Evolutionary conservation across 208 protist species (phyloP), one percentile per base, ranked within the genome.

Genomic region (Leishmania tarentolae): DNA sequence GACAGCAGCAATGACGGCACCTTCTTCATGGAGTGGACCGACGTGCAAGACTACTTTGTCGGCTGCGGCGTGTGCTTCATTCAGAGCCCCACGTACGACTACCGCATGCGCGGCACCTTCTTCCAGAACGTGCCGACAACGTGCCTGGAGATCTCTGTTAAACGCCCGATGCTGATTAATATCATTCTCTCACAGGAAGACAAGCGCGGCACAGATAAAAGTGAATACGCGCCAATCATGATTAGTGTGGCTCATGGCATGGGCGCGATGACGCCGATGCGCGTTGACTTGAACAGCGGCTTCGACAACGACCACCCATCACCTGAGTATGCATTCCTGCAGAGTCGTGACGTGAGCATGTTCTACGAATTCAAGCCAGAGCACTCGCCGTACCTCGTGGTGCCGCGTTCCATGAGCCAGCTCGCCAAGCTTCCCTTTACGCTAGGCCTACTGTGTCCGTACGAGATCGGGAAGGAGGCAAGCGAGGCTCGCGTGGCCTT

Each of bases 1-100:
- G 63, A 84, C 59, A 65, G 46, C 17, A 79, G 79, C 7, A 84
- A 91, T 71, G 88, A 94, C 76, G 92, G 87, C 71, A 90, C 81
- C 46, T 91, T 98, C 75, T 96, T 86, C 68, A 93, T 98, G 88
- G 88, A 91, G 79, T 96, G 91, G 91, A n/a, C 73, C 8, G 95
- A 98, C 70, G 90, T 88, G 37, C 78, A 93, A 72, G 78, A 84
- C 24, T 95, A 85, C 78, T 98, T 98, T 77, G 86, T 83, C 56
- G 83, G 87, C 71, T 94, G 93, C 83, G 89, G 89, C 63, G 94
- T 97, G 28, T 90, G 91, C 84, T 98, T 96, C 78, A 83, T 90
- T 57, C 91, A 94, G 76, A 79, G 91, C 65, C 90, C 87, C 50
- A 84, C 85, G 81, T 80, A 94, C 82, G 93, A 96, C 88, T 95